phyloP scores from a whole-genome alignment of 1,139 yeast genomes.

The Protomyces arabidopsidicola region DNA sequence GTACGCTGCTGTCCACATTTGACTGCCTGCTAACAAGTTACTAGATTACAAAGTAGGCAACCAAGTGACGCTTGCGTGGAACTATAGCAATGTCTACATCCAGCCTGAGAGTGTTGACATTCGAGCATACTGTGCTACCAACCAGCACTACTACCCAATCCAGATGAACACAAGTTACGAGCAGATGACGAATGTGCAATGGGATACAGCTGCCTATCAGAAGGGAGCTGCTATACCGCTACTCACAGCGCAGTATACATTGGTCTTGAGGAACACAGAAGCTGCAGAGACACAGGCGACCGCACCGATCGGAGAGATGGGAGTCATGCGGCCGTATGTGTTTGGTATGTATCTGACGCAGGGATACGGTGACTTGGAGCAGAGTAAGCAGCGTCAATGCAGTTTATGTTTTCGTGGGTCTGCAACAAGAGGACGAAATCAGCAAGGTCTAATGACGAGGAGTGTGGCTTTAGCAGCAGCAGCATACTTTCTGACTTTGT shows the following conservation, averaged over 20 bases:
- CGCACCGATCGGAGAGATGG: not conserved
- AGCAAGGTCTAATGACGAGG: too few relatives aligned
- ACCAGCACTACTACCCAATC: slow-evolving; percentile 41
- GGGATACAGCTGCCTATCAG: slow-evolving; percentile 42
- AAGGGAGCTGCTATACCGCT: slow-evolving; percentile 37
- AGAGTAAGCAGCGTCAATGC: not conserved
- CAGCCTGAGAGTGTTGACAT: slow-evolving; percentile 42
- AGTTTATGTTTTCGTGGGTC: not conserved
- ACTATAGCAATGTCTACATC: slow-evolving; percentile 40
- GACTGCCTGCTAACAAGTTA: slow-evolving; percentile 40
- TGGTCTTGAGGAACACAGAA: not conserved
- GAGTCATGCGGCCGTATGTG: not conserved
- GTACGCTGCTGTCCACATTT: not conserved
- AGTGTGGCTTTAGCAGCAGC: too few relatives aligned
- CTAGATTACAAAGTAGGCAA: slow-evolving; percentile 44
- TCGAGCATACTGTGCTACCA: slow-evolving; percentile 42
- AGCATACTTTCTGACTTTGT: not conserved
- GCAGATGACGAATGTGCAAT: slow-evolving; percentile 39
- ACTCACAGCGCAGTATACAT: slow-evolving; percentile 34
- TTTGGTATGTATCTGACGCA: not conserved
- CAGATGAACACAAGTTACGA: slow-evolving; percentile 36
- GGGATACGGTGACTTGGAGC: not conserved
- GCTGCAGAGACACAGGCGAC: not conserved
- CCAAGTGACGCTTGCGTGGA: slow-evolving; percentile 44
- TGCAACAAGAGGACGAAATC: not conserved